phyloP scores from a whole-genome alignment of 2,329 filamentous ascomycete species.

The Alternaria sp. region DNA sequence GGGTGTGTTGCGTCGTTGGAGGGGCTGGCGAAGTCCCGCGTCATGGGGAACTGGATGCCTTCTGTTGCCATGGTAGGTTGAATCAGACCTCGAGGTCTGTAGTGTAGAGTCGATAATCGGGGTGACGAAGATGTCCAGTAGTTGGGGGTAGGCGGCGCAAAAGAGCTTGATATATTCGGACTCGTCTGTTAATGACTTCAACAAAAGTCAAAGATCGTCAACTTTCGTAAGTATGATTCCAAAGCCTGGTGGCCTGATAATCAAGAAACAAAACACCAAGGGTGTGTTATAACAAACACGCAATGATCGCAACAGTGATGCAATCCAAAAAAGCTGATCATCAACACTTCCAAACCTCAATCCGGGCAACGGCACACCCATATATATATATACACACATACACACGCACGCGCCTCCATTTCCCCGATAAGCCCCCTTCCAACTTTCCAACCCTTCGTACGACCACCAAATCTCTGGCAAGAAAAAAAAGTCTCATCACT shows the following conservation, averaged over 20 bases:
- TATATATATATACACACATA: not conserved
- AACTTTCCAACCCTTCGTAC: too few relatives aligned
- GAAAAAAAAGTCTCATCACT: not conserved
- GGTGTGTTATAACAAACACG: too few relatives aligned
- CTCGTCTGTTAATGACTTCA: not conserved
- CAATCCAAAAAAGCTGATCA: not conserved
- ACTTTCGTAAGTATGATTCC: not conserved
- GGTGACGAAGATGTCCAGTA: not conserved
- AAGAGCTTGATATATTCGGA: not conserved
- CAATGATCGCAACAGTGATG: not conserved
- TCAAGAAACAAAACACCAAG: not conserved
- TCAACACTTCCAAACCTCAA: not conserved
- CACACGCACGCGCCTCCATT: not conserved
- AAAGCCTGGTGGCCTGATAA: not conserved
- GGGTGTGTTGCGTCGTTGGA: constrained; percentile 1
- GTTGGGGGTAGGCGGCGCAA: not conserved
- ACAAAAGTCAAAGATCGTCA: not conserved
- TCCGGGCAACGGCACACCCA: not conserved
- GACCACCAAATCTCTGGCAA: too few relatives aligned
- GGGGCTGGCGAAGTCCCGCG: constrained; percentile 21
- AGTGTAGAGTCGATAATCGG: not conserved
- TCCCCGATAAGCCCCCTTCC: too few relatives aligned
- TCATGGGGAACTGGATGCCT: constrained; percentile 13
- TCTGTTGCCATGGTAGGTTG: constrained; percentile 22
- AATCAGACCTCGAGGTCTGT: not conserved